phyloP scores from a whole-genome alignment of 495 filamentous ascomycete species.

The Aspergillus taichungensis region DNA sequence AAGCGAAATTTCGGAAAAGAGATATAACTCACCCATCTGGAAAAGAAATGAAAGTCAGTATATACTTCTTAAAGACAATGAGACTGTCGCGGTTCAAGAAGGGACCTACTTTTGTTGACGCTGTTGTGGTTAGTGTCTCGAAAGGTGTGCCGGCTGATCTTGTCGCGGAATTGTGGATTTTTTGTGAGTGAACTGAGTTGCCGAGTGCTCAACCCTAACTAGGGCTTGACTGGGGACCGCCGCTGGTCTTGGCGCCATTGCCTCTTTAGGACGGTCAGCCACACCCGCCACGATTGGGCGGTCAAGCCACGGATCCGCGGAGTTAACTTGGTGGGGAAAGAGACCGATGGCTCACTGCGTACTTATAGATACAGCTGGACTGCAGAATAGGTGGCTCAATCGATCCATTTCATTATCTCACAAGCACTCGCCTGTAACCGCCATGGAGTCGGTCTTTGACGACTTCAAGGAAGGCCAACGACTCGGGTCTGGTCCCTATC shows the following conservation, averaged over 20 bases:
- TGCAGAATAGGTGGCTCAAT: too few relatives aligned
- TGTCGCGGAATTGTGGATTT: constrained; percentile 38
- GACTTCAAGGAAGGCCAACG: constrained; percentile 54
- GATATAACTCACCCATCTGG: constrained; percentile 48
- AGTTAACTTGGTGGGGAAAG: too few relatives aligned
- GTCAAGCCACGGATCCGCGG: too few relatives aligned
- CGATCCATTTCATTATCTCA: too few relatives aligned
- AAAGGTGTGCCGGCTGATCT: constrained; percentile 29
- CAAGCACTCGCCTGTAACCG: background rate
- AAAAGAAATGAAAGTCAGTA: constrained; percentile 25
- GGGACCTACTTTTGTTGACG: constrained; percentile 47
- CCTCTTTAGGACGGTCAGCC: constrained; percentile 14
- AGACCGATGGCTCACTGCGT: too few relatives aligned
- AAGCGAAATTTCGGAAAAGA: constrained; percentile 14
- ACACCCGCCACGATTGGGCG: background rate
- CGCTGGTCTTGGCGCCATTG: constrained; percentile 11
- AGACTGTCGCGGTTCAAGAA: constrained; percentile 7
- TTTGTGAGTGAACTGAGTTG: constrained; percentile 29
- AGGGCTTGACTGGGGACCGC: constrained; percentile 12
- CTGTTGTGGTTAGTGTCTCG: constrained; percentile 44
- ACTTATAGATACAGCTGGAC: background rate
- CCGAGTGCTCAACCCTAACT: constrained; percentile 29
- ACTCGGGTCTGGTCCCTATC: constrained; percentile 48
- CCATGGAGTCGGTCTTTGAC: constrained; percentile 54
- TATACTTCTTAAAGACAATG: too few relatives aligned